Percentiles rank a stretch among this genome's conserved stretches.
Evolutionary conservation across 179 eudicot genomes (phyloP).

Genomic region (Beta macrorhiza): DNA sequence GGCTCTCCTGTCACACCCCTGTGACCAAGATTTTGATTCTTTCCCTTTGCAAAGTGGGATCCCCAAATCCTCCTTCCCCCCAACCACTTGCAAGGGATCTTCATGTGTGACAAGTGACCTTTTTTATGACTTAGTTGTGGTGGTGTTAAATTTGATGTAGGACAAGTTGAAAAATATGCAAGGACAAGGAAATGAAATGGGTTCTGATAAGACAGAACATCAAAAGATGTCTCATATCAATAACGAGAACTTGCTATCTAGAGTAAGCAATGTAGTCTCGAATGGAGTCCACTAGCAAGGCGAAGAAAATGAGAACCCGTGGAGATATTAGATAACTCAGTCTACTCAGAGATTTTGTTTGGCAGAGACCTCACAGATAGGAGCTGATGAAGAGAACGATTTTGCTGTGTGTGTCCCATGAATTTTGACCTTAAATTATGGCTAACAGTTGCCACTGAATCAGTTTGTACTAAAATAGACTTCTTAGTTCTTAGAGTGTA

Average conservation of each 20-base stretch:
- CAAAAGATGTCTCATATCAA: slow-evolving; percentile 38
- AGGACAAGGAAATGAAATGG: slow-evolving; percentile 32
- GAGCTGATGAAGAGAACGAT: slow-evolving; percentile 4
- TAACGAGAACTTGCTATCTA: slow-evolving; percentile 66
- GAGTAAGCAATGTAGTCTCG: slow-evolving; percentile 55
- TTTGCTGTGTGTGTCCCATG: neutral
- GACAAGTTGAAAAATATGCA: slow-evolving; percentile 47
- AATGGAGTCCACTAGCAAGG: slow-evolving; percentile 30
- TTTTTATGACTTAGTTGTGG: neutral
- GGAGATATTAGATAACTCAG: neutral
- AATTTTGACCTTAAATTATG: neutral
- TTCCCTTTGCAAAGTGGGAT: too few species aligned
- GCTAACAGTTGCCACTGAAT: neutral
- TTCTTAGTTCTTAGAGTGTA: slow-evolving; percentile 3
- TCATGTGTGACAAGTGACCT: too few species aligned
- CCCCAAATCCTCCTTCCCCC: too few species aligned
- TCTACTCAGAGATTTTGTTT: neutral
- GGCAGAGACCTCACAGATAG: neutral
- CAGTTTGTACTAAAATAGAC: slow-evolving; percentile 5
- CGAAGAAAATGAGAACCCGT: slow-evolving; percentile 9
- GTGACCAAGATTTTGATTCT: too few species aligned
- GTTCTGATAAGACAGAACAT: slow-evolving; percentile 28
- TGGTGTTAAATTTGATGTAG: slow-evolving; percentile 33
- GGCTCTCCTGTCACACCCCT: too few species aligned
- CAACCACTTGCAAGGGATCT: too few species aligned